A percentile compares a stretch with the other conserved stretches of the same genome.
phyloP scores from a whole-genome alignment of 1,284 basidiomycete genomes.

The Melampsora larici-populina region DNA sequence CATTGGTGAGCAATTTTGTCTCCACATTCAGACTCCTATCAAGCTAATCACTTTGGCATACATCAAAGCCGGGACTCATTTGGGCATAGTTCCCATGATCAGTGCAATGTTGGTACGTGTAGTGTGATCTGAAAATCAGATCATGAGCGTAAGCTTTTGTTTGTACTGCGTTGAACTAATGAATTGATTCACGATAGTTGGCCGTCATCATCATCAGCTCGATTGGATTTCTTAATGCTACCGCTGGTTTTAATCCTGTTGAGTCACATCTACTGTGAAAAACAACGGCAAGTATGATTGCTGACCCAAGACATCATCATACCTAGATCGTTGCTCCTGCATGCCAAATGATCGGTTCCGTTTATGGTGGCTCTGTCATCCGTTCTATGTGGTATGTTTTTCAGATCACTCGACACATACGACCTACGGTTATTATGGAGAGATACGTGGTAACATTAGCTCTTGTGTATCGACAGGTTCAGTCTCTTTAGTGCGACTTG shows the following conservation, averaged over 20 bases:
- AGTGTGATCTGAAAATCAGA: neutral
- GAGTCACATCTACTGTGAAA: neutral
- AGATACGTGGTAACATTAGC: neutral
- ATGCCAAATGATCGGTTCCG: constrained; percentile 43
- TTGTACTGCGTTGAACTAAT: neutral
- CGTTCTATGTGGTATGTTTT: constrained; percentile 38
- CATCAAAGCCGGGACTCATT: constrained; percentile 20
- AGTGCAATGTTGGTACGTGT: constrained; percentile 30
- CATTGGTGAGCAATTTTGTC: constrained; percentile 14
- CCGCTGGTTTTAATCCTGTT: constrained; percentile 44
- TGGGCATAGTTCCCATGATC: constrained; percentile 28
- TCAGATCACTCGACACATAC: neutral
- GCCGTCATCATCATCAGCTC: constrained; percentile 31
- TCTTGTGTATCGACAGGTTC: constrained; percentile 20
- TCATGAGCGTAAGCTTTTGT: neutral
- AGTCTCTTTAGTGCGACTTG: constrained; percentile 41
- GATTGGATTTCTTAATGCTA: constrained; percentile 43
- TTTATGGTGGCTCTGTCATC: constrained; percentile 42
- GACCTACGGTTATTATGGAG: neutral
- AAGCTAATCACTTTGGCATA: neutral
- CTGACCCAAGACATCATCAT: neutral
- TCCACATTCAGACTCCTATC: neutral
- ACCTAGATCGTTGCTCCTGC: constrained; percentile 41
- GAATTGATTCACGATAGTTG: constrained; percentile 4
- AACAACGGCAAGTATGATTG: neutral